Base-by-base conservation (phyloP, 176 grass and related monocot genomes). In the Aegilops sharonensis region DNA sequence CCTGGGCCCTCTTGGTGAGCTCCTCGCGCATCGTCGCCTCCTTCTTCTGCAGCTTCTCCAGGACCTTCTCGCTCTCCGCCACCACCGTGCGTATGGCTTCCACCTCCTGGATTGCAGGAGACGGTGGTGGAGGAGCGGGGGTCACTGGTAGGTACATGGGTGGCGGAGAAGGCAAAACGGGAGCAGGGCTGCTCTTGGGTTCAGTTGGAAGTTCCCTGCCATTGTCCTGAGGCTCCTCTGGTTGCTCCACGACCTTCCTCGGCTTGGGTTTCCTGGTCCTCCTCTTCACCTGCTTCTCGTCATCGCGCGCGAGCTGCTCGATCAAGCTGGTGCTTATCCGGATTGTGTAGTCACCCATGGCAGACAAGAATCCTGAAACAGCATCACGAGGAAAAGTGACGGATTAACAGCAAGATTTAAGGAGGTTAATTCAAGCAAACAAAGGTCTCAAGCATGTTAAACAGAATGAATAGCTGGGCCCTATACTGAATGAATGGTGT, bases 201-300 rank as follows among this genome's bases (percentile, higher is more conserved):
- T 90, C 78, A 11, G n/a, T 54, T 29, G 76, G 82, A 39, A 89
- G 13, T 50, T 91, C 82, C 74, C 82, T 68, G 35, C 61, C 50
- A 14, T 50, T 92, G 69, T 81, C 89, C 29, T 81, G 85, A 40
- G 75, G 78, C 54, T 88, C 85, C 42, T 88, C 70, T 79, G 32
- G 90, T 35, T 81, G 84, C 15, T 42, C 40, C 17, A 65, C 43
- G 7, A 42, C 74, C 83, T 92, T 95, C 83, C 77, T 92, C 20
- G 93, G 83, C 83, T 67, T 95, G 73, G 87, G 87, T 79, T 92
- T 98, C 92, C 89, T 98, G 82, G 39, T 45, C 85, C 84, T 95
- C 65, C 85, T 88, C 40, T 85, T 89, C 23, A 89, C 64, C 85
- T 18, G 50, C 50, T 94, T 94, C 69, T 92, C 83, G 3, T 90